Evolutionary conservation across 345 rosid genomes (phyloP), one percentile per base, ranked within the genome.

Genomic region (Ceriops tagal): DNA sequence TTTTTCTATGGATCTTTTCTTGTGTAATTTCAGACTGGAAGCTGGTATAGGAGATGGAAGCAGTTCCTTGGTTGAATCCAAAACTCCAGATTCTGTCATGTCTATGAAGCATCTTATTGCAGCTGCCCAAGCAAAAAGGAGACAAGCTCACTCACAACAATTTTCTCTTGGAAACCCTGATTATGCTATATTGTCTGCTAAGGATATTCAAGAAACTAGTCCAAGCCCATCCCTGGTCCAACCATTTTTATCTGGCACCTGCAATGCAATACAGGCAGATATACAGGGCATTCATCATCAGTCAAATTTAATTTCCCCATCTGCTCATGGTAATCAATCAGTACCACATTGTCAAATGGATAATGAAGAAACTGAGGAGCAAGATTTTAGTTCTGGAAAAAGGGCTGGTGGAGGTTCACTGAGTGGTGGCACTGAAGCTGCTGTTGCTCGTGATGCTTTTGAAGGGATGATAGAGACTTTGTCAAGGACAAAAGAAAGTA

Each of bases 381-480:
- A 75, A 77, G 82, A 88, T 76, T 79, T 79, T 72, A 81, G 86
- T 78, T 84, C 91, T 21, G 89, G 83, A 64, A 78, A 73, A 58
- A 78, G 78, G 76, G 81, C 75, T 69, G 79, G 79, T 71, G 91
- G 88, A 66, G 88, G 88, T 68, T 90, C 99, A 61, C 79, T 96
- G 65, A 89, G 96, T 83, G 89, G 93, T 72, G 89, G 78, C 62
- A 92, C 92, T 65, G 99, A 95, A 79, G 97, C 96, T 68, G 96
- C 96, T 67, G 96, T 92, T 76, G 86, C 97, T 61, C 89, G 96
- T 63, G 99, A 95, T 83, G 87, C 97, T 69, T 90, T 95, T 82
- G 99, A 95, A 83, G 99, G 98, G 71, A 95, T 95, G 99, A 82
- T 95, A 74, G 99, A 90, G 90, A 95, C 98, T 66, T 85, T 95